A percentile compares a stretch with the other conserved stretches of the same genome.
These are phyloP conservation scores for Isatis tinctoria DNA, from an alignment of 345 rosid species.

Conservation along the genomic window DNA sequence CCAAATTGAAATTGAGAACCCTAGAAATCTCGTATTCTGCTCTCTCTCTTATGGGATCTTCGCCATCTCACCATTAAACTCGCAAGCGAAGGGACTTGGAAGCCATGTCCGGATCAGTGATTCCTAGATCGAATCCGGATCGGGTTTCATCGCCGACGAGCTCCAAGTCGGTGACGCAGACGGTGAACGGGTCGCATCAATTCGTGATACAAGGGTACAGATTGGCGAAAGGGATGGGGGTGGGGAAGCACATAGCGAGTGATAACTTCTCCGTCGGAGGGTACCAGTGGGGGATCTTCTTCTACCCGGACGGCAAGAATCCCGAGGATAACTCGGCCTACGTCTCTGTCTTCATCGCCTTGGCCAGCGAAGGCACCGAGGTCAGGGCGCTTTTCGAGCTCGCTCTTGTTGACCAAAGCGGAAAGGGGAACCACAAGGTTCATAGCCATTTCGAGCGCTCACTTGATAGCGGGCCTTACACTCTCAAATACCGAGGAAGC, in stretches of 20 bases:
- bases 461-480: conserved; percentile 79
- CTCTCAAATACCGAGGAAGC: conserved; percentile 81
- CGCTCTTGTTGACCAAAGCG: conserved; percentile 87
- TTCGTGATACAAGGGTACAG: conserved; percentile 83
- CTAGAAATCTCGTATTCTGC: conserved; percentile 16
- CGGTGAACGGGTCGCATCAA: conserved; percentile 80
- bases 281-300: conserved; percentile 90
- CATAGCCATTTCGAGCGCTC: conserved; percentile 93
- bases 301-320: conserved; percentile 92
- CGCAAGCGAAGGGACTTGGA: background rate
- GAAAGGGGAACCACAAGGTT: conserved; percentile 80
- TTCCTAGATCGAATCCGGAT: conserved; percentile 23
- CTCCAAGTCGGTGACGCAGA: conserved; percentile 68
- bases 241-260: conserved; percentile 82
- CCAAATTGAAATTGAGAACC: conserved; percentile 21
- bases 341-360: conserved; percentile 82
- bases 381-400: conserved; percentile 91
- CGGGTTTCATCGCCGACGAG: conserved; percentile 34
- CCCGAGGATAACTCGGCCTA: conserved; percentile 68
- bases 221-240: conserved; percentile 78
- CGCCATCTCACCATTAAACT: background rate
- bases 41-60: background rate
- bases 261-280: conserved; percentile 90
- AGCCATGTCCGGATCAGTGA: conserved; percentile 27
- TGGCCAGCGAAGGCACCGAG: conserved; percentile 89